These are phyloP conservation scores for Phoma herbarum DNA, from an alignment of 2,329 filamentous ascomycete genomes.

Conservation along the genomic window DNA sequence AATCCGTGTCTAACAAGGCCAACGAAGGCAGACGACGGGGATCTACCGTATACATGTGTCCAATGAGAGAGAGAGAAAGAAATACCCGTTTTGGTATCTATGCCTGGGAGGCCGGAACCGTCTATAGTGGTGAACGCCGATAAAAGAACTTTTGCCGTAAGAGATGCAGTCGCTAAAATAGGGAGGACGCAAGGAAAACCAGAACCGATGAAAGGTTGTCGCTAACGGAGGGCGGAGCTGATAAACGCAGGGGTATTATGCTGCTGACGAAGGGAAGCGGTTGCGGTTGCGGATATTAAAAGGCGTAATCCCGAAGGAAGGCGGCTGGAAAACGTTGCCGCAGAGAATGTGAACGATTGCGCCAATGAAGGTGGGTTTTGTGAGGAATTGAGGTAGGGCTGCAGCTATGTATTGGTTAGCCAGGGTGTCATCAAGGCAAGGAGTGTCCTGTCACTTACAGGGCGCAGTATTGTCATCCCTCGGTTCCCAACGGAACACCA, in stretches of 20 bases:
- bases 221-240: conserved; percentile 35
- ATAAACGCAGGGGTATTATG: conserved; percentile 50
- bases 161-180: conserved; percentile 48
- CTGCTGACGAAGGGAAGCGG: conserved; percentile 45
- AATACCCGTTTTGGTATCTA: conserved; percentile 52
- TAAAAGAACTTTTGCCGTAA: conserved; percentile 46
- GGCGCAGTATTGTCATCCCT: conserved; percentile 43
- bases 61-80: conserved; percentile 30
- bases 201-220: conserved; percentile 23
- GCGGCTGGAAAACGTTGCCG: conserved; percentile 23
- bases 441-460: conserved; percentile 46
- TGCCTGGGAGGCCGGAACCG: conserved; percentile 50
- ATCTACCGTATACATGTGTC: conserved; percentile 46
- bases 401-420: conserved; percentile 42
- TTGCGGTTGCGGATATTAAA: conserved; percentile 46
- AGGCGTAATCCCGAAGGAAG: conserved; percentile 43
- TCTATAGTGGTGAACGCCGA: conserved; percentile 52
- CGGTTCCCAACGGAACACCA: conserved; percentile 43
- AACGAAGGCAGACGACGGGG: conserved; percentile 46
- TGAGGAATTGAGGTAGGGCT: conserved; percentile 35
- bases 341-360: conserved; percentile 20
- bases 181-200: conserved; percentile 31
- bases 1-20: conserved; percentile 40
- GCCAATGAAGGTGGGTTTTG: conserved; percentile 26
- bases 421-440: conserved; percentile 39